Base-by-base conservation (phyloP, 805 yeast genomes). In the Sugiyamaella floridensis region DNA sequence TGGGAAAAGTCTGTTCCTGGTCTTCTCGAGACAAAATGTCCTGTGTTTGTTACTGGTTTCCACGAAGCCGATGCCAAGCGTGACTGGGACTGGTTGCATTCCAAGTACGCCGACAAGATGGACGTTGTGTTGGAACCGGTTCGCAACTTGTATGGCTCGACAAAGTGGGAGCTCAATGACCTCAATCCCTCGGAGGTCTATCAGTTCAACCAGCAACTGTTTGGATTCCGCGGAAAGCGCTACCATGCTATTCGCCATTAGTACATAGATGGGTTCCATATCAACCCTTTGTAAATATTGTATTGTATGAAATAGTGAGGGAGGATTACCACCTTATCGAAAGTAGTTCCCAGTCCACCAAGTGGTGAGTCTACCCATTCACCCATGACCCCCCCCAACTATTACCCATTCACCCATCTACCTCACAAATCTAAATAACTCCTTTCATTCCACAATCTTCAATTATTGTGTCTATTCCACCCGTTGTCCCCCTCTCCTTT, bases 101-200 rank as follows among this genome's bases (percentile, higher is more conserved):
- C 78, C 32, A 80, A 80, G 62, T 90, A 79, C 67, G 74, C 76
- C 47, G 81, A 86, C 48, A 93, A 90, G 59, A 70, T 89, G 67
- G 99, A 92, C 68, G 76, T 88, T 37, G 72, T 93, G 59, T 78
- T 89, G 79, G 83, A 85, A 54, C 86, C 82, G 37, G 76, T 82
- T 7, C 76, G 77, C 49, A 93, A 93, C 68, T 64, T 78, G 32
- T 93, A 85, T 69, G 85, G 87, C 44, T 84, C 95, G 32, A 86
- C 96, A 18, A 90, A 90, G 71, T 87, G 97, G 86, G 98, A 93
- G 61, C 77, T 93, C 63, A 93, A 90, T 62, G 98, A 92, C 67
- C 71, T 81, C 57, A 82, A 89, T 67, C 98, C 98, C 19, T 92
- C 90, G 32, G 97, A 92, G 67, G 87, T 89, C 14, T 92, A 85